phyloP scores from a whole-genome alignment of 1,139 yeast genomes.

The Geotrichum citri-aurantii region DNA sequence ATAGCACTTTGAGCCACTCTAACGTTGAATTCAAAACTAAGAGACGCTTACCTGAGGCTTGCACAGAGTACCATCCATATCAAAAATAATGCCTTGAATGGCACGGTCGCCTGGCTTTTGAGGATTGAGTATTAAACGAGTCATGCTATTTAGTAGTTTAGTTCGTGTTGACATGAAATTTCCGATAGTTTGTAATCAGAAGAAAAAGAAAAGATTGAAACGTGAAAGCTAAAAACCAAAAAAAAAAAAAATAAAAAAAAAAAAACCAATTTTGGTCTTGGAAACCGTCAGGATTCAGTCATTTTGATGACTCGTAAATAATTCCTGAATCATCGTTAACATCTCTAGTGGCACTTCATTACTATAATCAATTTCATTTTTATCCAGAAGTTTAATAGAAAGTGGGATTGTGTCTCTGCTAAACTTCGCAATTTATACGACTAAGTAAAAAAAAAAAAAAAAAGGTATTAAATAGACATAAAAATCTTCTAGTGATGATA shows the following conservation, averaged over 20 bases:
- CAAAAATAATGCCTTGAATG: constrained; percentile 52
- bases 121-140: constrained; percentile 35
- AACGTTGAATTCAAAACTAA: not conserved
- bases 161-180: not conserved
- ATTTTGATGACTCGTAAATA: not conserved
- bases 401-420: not conserved
- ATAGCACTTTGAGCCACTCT: not conserved
- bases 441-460: not conserved
- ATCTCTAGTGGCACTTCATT: not conserved
- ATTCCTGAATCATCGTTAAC: not conserved
- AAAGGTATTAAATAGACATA: not conserved
- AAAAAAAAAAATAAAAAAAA: too few relatives aligned
- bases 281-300: not conserved
- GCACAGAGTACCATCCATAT: constrained; percentile 67
- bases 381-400: not conserved
- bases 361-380: not conserved
- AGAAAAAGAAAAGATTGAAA: not conserved
- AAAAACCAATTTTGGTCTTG: not conserved
- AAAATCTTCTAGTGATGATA: not conserved
- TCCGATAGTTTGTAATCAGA: not conserved
- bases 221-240: not conserved
- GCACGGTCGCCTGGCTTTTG: constrained; percentile 32
- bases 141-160: not conserved
- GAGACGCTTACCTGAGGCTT: constrained; percentile 45
- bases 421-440: not conserved